phyloP scores from a whole-genome alignment of 108 stramenopile species.

The Ochromonas danica region DNA sequence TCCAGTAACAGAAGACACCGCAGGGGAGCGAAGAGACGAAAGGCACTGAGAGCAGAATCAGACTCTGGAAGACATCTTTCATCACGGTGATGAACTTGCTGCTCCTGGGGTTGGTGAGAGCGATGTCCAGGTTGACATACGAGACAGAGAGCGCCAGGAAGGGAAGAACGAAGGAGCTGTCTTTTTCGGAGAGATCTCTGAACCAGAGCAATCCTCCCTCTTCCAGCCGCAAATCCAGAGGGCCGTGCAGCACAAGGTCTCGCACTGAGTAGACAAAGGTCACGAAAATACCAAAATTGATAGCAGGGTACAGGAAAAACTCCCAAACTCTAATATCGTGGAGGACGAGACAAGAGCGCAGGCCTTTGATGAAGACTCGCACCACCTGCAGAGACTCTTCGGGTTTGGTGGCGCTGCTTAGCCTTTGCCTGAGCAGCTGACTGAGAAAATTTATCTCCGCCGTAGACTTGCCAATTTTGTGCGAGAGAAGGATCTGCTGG shows the following conservation, averaged over 20 bases:
- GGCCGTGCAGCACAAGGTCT: not conserved
- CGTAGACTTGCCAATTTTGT: not conserved
- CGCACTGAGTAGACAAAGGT: not conserved
- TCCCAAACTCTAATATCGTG: not conserved
- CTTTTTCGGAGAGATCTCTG: conserved; percentile 8
- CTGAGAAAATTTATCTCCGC: not conserved
- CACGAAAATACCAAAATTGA: not conserved
- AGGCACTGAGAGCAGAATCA: not conserved
- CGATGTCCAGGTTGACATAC: not conserved
- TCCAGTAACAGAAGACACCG: conserved; percentile 27
- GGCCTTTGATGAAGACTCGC: not conserved
- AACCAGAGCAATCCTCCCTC: not conserved
- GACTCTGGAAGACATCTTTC: not conserved
- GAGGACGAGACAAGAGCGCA: not conserved
- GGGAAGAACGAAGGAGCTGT: not conserved
- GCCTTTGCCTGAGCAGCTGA: not conserved
- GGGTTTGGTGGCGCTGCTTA: not conserved
- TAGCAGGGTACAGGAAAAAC: not conserved
- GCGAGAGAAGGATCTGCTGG: not conserved
- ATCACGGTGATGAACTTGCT: not conserved
- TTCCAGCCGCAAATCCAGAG: not conserved
- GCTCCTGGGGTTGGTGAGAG: not conserved
- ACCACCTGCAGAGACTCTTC: not conserved
- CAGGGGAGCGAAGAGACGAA: not conserved
- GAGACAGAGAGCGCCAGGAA: not conserved